A percentile compares a stretch with the other conserved stretches of the same genome.
These are phyloP conservation scores for Eutrema salsugineum DNA, from an alignment of 441 rosid species.

Conservation along the genomic window DNA sequence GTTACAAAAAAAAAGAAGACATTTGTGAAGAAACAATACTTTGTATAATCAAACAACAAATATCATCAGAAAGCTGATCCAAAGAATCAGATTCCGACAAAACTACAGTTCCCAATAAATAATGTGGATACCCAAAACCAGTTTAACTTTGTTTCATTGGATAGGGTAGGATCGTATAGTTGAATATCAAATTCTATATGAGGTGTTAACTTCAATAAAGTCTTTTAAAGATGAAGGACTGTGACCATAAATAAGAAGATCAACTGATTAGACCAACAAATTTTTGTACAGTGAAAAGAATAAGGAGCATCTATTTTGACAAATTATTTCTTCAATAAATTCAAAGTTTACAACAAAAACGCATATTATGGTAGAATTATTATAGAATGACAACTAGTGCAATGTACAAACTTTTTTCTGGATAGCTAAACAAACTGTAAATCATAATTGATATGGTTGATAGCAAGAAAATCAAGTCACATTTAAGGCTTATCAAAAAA, in stretches of 20 bases:
- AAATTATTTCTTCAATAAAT: not conserved
- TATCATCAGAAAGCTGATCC: not conserved
- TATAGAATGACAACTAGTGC: not conserved
- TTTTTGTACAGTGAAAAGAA: too few species aligned
- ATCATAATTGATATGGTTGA: not conserved
- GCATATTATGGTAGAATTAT: too few species aligned
- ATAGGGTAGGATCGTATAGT: not conserved
- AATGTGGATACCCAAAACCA: not conserved
- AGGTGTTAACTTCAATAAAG: not conserved
- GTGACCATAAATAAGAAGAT: not conserved
- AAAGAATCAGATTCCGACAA: not conserved
- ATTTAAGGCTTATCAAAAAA: not conserved
- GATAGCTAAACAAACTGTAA: not conserved
- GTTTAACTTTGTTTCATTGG: not conserved
- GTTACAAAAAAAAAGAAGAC: not conserved
- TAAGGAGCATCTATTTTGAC: not conserved
- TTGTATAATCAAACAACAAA: not conserved
- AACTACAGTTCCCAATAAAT: not conserved
- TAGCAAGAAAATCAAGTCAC: not conserved
- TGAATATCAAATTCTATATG: not conserved
- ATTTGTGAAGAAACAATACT: not conserved
- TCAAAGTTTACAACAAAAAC: not conserved
- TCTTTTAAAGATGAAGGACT: not conserved
- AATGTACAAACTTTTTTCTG: not conserved
- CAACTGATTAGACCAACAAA: not conserved